A percentile compares a stretch with the other conserved stretches of the same genome.
phyloP scores from a whole-genome alignment of 1,284 basidiomycete species.

The Xerocomus nothofagi region DNA sequence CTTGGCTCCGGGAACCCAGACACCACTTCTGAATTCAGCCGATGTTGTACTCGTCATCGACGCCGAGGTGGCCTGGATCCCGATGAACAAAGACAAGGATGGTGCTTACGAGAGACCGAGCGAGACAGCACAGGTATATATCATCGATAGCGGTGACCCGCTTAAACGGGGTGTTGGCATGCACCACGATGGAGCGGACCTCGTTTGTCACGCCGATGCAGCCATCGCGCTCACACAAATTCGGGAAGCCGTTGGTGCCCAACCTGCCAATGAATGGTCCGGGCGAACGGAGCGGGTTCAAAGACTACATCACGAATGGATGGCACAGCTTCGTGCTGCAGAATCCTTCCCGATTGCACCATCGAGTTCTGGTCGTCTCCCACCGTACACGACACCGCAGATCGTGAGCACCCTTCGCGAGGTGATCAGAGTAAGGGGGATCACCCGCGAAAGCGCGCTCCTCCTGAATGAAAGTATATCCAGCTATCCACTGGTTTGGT shows the following conservation, averaged over 20 bases:
- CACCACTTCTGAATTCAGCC: conserved; percentile 48
- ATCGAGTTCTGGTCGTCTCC: conserved; percentile 6
- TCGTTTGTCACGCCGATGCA: conserved; percentile 57
- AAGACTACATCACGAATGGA: conserved; percentile 30
- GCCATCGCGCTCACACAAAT: conserved; percentile 55
- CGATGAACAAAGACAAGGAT: conserved; percentile 42
- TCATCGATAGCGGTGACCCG: conserved; percentile 63
- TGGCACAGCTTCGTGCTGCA: conserved; percentile 20
- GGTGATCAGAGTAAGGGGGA: conserved; percentile 33
- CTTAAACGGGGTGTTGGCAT: conserved; percentile 54
- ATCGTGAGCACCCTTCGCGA: conserved; percentile 51
- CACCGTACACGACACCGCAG: conserved; percentile 45
- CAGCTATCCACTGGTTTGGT: conserved; percentile 54
- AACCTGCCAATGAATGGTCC: conserved; percentile 9
- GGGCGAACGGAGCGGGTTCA: conserved; percentile 11
- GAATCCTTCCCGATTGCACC: conserved; percentile 22
- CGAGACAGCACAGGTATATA: conserved; percentile 49
- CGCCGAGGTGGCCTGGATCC: conserved; percentile 67
- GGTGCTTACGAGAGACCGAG: conserved; percentile 36
- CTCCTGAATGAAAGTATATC: conserved; percentile 66
- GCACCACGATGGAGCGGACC: conserved; percentile 56
- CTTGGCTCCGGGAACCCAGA: conserved; percentile 43
- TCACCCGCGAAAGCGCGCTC: conserved; percentile 38
- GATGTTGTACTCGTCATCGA: conserved; percentile 67
- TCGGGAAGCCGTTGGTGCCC: conserved; percentile 32